Percentiles rank a stretch among this genome's conserved stretches.
Evolutionary conservation across 805 yeast species (phyloP).

Genomic region (Kuraishia hungarica): DNA sequence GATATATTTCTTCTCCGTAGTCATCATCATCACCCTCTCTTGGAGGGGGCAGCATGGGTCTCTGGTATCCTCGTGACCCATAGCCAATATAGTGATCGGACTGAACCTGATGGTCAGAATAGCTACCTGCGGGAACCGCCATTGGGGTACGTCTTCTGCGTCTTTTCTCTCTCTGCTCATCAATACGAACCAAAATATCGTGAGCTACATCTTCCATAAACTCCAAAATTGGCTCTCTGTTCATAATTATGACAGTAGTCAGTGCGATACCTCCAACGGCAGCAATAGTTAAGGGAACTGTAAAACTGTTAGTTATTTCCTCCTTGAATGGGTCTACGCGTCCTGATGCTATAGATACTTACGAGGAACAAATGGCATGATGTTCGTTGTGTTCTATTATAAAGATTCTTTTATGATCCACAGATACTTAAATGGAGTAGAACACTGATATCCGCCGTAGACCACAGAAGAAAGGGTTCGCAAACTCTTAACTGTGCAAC

Average conservation of each 20-base stretch:
- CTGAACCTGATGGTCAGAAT: neutral
- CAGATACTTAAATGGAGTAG: too few relatives aligned
- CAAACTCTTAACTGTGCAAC: too few relatives aligned
- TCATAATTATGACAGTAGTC: slow-evolving; percentile 12
- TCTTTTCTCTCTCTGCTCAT: slow-evolving; percentile 8
- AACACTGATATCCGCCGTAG: too few relatives aligned
- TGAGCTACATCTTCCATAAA: slow-evolving; percentile 14
- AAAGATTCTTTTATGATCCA: too few relatives aligned
- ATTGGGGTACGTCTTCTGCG: neutral
- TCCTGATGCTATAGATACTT: neutral
- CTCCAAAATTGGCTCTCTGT: slow-evolving; percentile 18
- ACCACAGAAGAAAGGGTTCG: too few relatives aligned
- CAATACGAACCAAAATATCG: slow-evolving; percentile 8
- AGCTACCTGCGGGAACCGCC: neutral
- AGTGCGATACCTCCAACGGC: slow-evolving; percentile 17
- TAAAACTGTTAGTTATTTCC: neutral
- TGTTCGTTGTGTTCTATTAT: neutral
- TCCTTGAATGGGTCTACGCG: neutral
- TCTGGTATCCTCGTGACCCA: neutral
- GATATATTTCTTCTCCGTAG: neutral
- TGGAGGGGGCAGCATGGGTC: neutral
- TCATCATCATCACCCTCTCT: neutral
- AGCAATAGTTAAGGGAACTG: slow-evolving; percentile 16
- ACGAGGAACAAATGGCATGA: neutral
- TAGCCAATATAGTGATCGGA: neutral